Base-by-base conservation (phyloP, 805 yeast genomes). In the Lachancea quebecensis region DNA sequence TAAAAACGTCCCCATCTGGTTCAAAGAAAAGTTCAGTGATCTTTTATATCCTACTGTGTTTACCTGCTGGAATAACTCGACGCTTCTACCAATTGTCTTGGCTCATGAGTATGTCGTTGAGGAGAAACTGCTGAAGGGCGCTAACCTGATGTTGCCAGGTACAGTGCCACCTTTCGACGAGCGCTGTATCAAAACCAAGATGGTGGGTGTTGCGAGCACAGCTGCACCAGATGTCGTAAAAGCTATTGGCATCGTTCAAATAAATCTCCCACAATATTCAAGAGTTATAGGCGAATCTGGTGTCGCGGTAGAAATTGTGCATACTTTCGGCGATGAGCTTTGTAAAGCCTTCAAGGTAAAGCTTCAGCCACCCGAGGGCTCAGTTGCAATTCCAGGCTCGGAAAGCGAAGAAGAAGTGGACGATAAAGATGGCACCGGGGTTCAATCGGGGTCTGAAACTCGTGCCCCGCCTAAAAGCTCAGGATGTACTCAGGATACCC, bases 61-160 rank as follows among this genome's bases (percentile, higher is more conserved):
- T 57, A 79, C 87, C 0, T 62, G 82, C 35, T 86, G 95, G 93
- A 70, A 71, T 18, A 72, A 76, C 33, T 88, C 90, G 0, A 75
- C 66, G 48, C 44, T 87, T 10, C 52, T 88, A 17, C 95, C 95
- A 0, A 59, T 73, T 0, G 77, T 90, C 2, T 65, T 69, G 46
- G 90, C 97, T 0, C 89, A 86, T 58, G 76, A 77, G 10, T 77
- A 74, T 52, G 96, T 91, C 1, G 72, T 91, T 14, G 81, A 75
- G 40, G 77, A 63, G 17, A 53, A 59, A 18, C 47, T 78, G 10
- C 65, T 89, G n/a, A 78, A 77, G 47, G 96, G 97, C 10, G 96
- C 98, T 0, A 76, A 85, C 54, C 64, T 85, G 50, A 84, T 85
- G 89, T 68, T 83, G 30, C 85, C 89, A 2, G 95, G 95, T 2